phyloP scores from a whole-genome alignment of 2,329 filamentous ascomycete species.

The Ciborinia camelliae region DNA sequence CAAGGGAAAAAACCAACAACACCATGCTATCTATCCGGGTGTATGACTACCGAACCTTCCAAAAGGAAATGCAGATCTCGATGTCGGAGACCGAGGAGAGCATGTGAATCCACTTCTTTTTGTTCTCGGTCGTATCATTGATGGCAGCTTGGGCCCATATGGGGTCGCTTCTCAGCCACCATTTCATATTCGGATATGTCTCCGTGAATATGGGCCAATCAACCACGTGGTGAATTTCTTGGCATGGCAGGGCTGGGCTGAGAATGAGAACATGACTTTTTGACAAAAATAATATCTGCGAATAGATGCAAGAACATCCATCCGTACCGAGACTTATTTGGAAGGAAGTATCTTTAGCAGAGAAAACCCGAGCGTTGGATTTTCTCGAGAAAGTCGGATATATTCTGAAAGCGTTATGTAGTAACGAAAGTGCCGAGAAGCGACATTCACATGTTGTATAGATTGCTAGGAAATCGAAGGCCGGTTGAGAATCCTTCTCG shows the following conservation, averaged over 20 bases:
- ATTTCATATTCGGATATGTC: background rate
- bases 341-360: too few species aligned
- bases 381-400: too few species aligned
- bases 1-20: background rate
- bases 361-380: too few species aligned
- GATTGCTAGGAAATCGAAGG: too few species aligned
- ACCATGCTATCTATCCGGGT: background rate
- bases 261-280: background rate
- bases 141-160: background rate
- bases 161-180: background rate
- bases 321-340: background rate
- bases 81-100: too few species aligned
- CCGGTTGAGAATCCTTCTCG: background rate
- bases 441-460: background rate
- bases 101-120: background rate
- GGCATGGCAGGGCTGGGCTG: constrained; percentile 3
- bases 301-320: background rate
- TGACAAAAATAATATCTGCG: background rate
- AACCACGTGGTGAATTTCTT: background rate
- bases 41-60: background rate
- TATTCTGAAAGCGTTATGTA: too few species aligned
- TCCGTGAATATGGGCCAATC: background rate
- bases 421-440: background rate
- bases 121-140: background rate
- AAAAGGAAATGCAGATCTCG: background rate